Conservation (phyloP, 345 rosid genomes). For the Corchorus olitorius region DNA sequence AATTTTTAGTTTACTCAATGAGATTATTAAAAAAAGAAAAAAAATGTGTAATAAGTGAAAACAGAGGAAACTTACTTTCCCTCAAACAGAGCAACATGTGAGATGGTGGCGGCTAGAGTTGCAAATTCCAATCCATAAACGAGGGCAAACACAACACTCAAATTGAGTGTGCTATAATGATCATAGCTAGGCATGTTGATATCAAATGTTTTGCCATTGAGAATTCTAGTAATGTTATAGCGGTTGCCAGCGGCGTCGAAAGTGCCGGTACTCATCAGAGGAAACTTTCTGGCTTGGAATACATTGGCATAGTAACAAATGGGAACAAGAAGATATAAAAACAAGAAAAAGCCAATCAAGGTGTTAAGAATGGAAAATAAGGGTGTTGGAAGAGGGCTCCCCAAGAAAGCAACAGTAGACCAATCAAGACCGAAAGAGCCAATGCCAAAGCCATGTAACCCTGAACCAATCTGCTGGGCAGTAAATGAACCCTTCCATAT, state of each 20-base stretch:
- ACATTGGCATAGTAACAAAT: conserved; percentile 54
- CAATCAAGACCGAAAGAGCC: conserved; percentile 83
- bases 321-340: conserved; percentile 56
- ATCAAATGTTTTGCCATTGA: conserved; percentile 46
- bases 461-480: conserved; percentile 70
- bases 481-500: conserved; percentile 66
- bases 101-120: no score
- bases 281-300: conserved; percentile 56
- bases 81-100: no score
- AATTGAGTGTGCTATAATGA: conserved; percentile 72
- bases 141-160: no score
- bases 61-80: no score
- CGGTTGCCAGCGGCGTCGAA: conserved; percentile 45
- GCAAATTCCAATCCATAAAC: no score
- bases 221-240: conserved; percentile 60
- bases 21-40: no score
- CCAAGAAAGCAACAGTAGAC: conserved; percentile 70
- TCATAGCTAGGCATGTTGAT: conserved; percentile 43
- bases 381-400: conserved; percentile 72
- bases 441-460: conserved; percentile 50
- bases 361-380: conserved; percentile 62
- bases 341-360: conserved; percentile 51
- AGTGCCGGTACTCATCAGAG: conserved; percentile 50
- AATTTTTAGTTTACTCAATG: no score
- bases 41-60: no score